Evolutionary conservation across 179 eudicot genomes (phyloP).

Genomic region (Silene noctiflora): DNA sequence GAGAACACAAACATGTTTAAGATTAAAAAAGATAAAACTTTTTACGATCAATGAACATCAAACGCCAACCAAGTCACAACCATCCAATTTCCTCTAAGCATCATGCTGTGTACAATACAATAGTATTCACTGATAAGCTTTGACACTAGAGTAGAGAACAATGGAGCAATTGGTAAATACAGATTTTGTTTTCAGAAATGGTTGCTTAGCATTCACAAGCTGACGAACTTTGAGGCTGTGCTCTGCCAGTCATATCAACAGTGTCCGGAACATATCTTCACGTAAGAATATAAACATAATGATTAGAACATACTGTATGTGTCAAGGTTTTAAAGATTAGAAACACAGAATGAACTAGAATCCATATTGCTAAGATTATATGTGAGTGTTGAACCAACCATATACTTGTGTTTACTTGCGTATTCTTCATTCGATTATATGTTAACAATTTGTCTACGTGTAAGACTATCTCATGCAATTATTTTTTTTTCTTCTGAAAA

Average conservation of each 20-base stretch:
- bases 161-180: background rate
- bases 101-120: conserved; percentile 14
- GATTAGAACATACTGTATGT: conserved; percentile 10
- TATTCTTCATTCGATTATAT: too few relatives aligned
- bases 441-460: too few relatives aligned
- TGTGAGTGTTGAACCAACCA: too few relatives aligned
- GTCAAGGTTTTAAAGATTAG: background rate
- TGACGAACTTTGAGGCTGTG: conserved; percentile 35
- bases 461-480: too few relatives aligned
- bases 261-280: conserved; percentile 48
- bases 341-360: too few relatives aligned
- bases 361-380: too few relatives aligned
- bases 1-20: background rate
- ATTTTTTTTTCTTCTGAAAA: too few relatives aligned
- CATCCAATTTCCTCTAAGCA: conserved; percentile 1
- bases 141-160: background rate
- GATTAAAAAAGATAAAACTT: too few relatives aligned
- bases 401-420: too few relatives aligned
- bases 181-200: conserved; percentile 4
- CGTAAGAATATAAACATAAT: background rate
- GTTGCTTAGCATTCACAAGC: conserved; percentile 41
- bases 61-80: background rate
- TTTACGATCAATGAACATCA: too few relatives aligned
- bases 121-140: conserved; percentile 17
- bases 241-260: conserved; percentile 37